Base-by-base conservation (phyloP, 768 basidiomycete genomes). In the Ramaria rubella region DNA sequence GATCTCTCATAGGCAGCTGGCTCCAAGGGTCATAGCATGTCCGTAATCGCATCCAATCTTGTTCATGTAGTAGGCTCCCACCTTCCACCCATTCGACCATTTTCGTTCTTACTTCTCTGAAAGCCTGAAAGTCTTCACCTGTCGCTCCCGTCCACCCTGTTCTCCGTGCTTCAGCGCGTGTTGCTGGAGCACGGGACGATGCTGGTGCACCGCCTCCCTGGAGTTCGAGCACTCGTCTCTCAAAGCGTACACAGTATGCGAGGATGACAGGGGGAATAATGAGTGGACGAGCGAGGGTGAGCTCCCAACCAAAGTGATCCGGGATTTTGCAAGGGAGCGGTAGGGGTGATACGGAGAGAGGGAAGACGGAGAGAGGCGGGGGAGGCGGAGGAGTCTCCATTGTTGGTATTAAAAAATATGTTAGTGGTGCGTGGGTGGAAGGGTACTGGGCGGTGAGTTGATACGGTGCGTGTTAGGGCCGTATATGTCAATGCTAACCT, bases 331-430 rank as follows among this genome's bases (percentile, higher is more conserved):
- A 26, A 50, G 40, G 43, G 31, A 52, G 52, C 27, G 58, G 58
- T 56, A 57, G 50, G 57, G 62, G 56, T 60, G 59, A 44, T 17
- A 46, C 26, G 9, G 57, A 30, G 29, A 82, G 71, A 0, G 87
- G 85, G 33, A 88, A 69, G 53, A 67, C 30, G 63, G 76, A 82
- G 63, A 86, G 82, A 55, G 79, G 81, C 0, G 87, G 85, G 0
- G 83, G 83, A 40, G 81, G 73, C 3, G 79, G 67, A 1, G 82
- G 69, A 63, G 86, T 88, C 75, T 82, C 61, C 23, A 62, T 21
- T 48, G 64, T 58, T 40, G 64, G 49, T 52, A 33, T 62, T 43
- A 81, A 67, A 49, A 68, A 65, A 21, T 65, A 52, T 14, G 57
- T 51, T 7, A 58, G n/a, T 3, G 48, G 50, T 27, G 27, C 21